Evolutionary conservation across 2,329 filamentous ascomycete genomes (phyloP).

Genomic region (Trichophyton benhamiae): DNA sequence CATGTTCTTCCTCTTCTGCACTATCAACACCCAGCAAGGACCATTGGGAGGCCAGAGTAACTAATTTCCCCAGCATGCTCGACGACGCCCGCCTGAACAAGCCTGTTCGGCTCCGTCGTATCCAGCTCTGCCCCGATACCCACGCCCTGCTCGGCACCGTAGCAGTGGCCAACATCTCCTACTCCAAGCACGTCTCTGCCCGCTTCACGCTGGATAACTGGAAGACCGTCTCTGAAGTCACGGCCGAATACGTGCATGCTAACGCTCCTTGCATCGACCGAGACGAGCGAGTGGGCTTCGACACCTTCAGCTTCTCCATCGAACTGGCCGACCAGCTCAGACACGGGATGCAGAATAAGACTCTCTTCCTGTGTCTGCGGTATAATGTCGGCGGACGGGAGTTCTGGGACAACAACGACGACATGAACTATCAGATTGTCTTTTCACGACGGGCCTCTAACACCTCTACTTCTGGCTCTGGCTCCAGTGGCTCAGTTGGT

Average conservation of each 20-base stretch:
- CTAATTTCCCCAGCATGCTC: slow-evolving; percentile 66
- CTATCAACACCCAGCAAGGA: neutral
- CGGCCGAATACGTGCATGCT: slow-evolving; percentile 65
- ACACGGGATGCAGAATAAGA: slow-evolving; percentile 83
- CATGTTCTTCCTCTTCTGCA: neutral
- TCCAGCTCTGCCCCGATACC: slow-evolving; percentile 79
- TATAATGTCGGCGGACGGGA: slow-evolving; percentile 77
- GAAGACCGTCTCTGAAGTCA: slow-evolving; percentile 94
- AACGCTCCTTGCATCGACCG: slow-evolving; percentile 46
- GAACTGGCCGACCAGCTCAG: slow-evolving; percentile 64
- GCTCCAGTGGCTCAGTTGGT: neutral
- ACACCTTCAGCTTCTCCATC: slow-evolving; percentile 90
- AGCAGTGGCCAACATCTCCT: slow-evolving; percentile 76
- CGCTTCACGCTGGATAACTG: slow-evolving; percentile 95
- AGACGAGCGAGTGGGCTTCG: slow-evolving; percentile 46
- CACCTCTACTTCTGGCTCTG: neutral
- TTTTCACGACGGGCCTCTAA: slow-evolving; percentile 50
- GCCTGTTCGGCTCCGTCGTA: slow-evolving; percentile 69
- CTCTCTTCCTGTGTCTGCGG: slow-evolving; percentile 78
- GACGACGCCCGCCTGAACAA: slow-evolving; percentile 42
- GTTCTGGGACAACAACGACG: slow-evolving; percentile 88
- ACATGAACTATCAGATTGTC: slow-evolving; percentile 84
- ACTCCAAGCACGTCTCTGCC: slow-evolving; percentile 78
- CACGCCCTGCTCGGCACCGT: slow-evolving; percentile 74
- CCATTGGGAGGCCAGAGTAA: slow-evolving; percentile 77